Conservation (phyloP, 129 eudicot genomes). For the Flaveria linearis region DNA sequence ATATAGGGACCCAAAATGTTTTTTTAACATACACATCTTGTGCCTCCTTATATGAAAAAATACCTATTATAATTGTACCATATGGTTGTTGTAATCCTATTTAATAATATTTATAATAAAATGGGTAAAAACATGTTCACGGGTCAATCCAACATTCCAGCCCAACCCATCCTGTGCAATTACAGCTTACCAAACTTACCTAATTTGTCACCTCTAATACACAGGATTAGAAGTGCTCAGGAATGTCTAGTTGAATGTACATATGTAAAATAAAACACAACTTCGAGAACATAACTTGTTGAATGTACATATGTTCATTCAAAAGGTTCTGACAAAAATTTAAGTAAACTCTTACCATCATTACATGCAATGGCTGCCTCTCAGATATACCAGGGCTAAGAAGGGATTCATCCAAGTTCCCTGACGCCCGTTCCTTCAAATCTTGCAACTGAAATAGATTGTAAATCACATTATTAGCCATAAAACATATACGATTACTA, state of each 20-base stretch:
- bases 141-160: neutral
- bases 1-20: neutral
- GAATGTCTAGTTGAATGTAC: no score
- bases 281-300: neutral
- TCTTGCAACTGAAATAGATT: conserved; percentile 65
- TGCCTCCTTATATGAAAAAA: neutral
- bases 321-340: neutral
- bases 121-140: neutral
- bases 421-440: conserved; percentile 82
- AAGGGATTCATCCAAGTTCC: conserved; percentile 77
- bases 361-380: conserved; percentile 95
- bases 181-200: neutral
- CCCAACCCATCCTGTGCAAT: neutral
- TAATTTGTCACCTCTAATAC: conserved; percentile 4
- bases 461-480: neutral
- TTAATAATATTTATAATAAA: neutral
- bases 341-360: conserved; percentile 69
- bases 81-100: neutral
- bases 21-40: neutral
- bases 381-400: conserved; percentile 85
- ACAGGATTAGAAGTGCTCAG: neutral
- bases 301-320: neutral
- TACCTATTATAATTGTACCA: neutral
- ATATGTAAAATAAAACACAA: neutral
- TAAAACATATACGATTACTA: neutral